Evolutionary conservation across 805 yeast genomes (phyloP), one percentile per base, ranked within the genome.

Genomic region (Yarrowia alimentaria): DNA sequence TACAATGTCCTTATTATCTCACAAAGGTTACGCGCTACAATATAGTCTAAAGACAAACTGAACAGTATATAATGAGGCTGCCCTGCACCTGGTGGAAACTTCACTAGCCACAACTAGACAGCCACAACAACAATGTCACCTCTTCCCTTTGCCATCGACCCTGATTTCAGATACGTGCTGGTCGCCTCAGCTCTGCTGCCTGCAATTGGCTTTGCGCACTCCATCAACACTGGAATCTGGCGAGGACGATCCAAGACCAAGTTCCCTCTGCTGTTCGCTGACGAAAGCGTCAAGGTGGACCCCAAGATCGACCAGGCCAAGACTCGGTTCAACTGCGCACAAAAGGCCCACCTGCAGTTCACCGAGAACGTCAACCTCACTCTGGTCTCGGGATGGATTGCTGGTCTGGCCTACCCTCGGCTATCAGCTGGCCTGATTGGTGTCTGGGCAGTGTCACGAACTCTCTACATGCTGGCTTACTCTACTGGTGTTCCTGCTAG

Each of bases 321-420:
- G 19, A 11, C 19, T 17, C 31, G 52, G 22, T 52, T 52, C 54
- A 52, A 52, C 34, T 52, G 54, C 16, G 54, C 54, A 9, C 54
- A 52, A n/a, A 50, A 50, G 35, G 53, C 54, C 9, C 54, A 52
- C 24, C 16, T 50, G 31, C 50, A 52, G 25, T 31, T 47, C 35
- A 33, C 37, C 26, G 54, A 52, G 30, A 33, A 52, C 40, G 47
- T 40, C 17, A 26, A 33, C 9, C 26, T 33, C 21, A 48, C 49
- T 17, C 21, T 25, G 21, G 34, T 50, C 4, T 20, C 47, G 4
- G 47, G 47, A 16, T 33, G 32, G 32, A 28, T 48, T n/a, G 7
- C 42, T 4, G 53, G 53, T 3, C 30, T 52, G 28, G 21, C 18
- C 20, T 24, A 11, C 35, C 54, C 54, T n/a, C 14, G n/a, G 18